Conservation (phyloP, 306 rosid species). For the Trifolium subterraneum region DNA sequence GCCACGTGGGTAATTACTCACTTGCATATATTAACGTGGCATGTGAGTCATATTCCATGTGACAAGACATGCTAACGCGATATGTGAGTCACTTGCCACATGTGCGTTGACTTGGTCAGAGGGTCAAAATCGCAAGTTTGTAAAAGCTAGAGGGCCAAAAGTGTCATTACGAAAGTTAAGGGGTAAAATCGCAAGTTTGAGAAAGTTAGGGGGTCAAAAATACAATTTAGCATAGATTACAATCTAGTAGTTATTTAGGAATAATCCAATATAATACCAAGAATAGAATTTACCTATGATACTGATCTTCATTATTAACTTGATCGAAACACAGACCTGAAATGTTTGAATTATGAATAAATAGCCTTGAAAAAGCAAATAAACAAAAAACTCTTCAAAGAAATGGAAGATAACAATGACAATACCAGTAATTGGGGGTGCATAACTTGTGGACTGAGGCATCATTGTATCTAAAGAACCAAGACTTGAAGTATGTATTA, state of each 20-base stretch:
- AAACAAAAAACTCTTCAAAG: constrained; percentile 12
- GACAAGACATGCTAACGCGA: too few relatives aligned
- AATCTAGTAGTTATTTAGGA: constrained; percentile 1
- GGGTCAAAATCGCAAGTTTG: too few relatives aligned
- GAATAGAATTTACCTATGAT: constrained; percentile 54
- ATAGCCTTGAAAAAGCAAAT: constrained; percentile 21
- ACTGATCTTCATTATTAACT: constrained; percentile 43
- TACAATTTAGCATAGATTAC: background rate
- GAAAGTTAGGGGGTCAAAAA: too few relatives aligned
- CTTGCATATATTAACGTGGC: too few relatives aligned
- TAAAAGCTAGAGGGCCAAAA: too few relatives aligned
- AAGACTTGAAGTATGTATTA: constrained; percentile 53
- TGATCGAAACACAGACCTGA: constrained; percentile 65
- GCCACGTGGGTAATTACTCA: too few relatives aligned
- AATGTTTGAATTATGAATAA: constrained; percentile 39
- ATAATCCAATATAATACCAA: constrained; percentile 19
- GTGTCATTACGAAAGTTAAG: too few relatives aligned
- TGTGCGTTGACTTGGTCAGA: too few relatives aligned
- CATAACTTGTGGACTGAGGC: constrained; percentile 50
- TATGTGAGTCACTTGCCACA: too few relatives aligned
- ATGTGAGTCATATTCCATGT: too few relatives aligned
- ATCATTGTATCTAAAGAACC: constrained; percentile 47
- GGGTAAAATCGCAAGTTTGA: too few relatives aligned
- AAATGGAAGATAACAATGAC: constrained; percentile 37
- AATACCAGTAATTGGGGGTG: constrained; percentile 53